Evolutionary conservation across 139 green algal species (phyloP).

Genomic region (Mesostigma viride): DNA sequence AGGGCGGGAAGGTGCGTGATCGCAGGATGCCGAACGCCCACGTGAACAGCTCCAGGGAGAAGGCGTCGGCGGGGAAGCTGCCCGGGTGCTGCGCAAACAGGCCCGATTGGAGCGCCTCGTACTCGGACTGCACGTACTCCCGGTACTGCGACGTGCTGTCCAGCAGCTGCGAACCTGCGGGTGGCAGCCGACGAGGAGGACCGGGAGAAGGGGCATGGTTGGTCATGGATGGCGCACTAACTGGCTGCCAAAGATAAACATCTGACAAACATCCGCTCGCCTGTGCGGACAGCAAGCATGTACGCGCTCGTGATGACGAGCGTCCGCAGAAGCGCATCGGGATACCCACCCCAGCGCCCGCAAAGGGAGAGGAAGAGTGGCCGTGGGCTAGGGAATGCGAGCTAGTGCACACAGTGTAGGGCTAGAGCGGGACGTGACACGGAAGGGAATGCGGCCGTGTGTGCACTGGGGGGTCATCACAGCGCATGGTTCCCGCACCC

Average conservation of each 20-base stretch:
- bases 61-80: slow-evolving; percentile 41
- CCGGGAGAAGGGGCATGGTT: background rate
- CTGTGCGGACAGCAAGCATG: no score
- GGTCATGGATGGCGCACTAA: background rate
- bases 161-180: slow-evolving; percentile 53
- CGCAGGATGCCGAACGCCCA: slow-evolving; percentile 71
- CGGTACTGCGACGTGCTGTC: slow-evolving; percentile 50
- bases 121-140: slow-evolving; percentile 50
- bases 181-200: background rate
- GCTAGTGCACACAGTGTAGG: no score
- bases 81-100: slow-evolving; percentile 34
- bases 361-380: no score
- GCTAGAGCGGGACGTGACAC: no score
- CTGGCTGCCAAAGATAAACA: no score
- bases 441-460: no score
- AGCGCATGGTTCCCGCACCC: no score
- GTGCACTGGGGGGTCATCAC: no score
- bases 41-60: slow-evolving; percentile 50
- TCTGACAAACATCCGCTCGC: no score
- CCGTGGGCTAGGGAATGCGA: no score
- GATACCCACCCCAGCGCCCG: background rate
- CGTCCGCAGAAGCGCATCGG: background rate
- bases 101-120: slow-evolving; percentile 37
- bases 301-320: slow-evolving; percentile 8
- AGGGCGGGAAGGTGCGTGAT: slow-evolving; percentile 47